A percentile compares a stretch with the other conserved stretches of the same genome.
Conservation (phyloP, 2,329 filamentous ascomycete genomes). For the Talaromyces marneffei region DNA sequence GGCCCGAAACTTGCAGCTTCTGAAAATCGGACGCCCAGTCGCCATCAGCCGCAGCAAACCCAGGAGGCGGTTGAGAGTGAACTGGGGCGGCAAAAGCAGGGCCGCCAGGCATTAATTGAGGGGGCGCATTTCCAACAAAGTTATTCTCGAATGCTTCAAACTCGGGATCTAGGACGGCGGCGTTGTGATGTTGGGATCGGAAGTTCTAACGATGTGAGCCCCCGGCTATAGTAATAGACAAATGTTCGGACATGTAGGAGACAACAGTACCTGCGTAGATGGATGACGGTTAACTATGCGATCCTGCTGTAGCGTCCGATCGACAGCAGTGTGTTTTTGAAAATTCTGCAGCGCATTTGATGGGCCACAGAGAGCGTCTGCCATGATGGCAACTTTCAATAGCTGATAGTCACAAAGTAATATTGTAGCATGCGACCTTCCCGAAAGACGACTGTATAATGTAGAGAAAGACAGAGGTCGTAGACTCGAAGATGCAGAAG, state of each 20-base stretch:
- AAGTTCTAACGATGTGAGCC: slow-evolving; percentile 49
- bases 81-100: slow-evolving; percentile 22
- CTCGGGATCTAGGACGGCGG: slow-evolving; percentile 56
- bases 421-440: neutral
- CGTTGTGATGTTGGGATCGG: slow-evolving; percentile 52
- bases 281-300: slow-evolving; percentile 53
- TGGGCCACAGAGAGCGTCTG: slow-evolving; percentile 65
- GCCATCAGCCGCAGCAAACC: slow-evolving; percentile 17
- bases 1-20: slow-evolving; percentile 36
- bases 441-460: neutral
- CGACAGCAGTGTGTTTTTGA: slow-evolving; percentile 62
- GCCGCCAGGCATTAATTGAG: slow-evolving; percentile 34
- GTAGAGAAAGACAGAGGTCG: neutral
- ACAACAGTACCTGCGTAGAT: slow-evolving; percentile 43
- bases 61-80: slow-evolving; percentile 20
- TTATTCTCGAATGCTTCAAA: slow-evolving; percentile 61
- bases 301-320: slow-evolving; percentile 69
- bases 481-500: neutral
- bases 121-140: slow-evolving; percentile 26
- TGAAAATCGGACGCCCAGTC: slow-evolving; percentile 46
- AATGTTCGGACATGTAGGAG: neutral
- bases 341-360: slow-evolving; percentile 70
- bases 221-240: slow-evolving; percentile 4
- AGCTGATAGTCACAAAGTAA: neutral
- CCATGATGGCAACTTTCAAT: slow-evolving; percentile 44